phyloP scores from a whole-genome alignment of 2,329 filamentous ascomycete species.

The Atkinsonella hypoxylon region DNA sequence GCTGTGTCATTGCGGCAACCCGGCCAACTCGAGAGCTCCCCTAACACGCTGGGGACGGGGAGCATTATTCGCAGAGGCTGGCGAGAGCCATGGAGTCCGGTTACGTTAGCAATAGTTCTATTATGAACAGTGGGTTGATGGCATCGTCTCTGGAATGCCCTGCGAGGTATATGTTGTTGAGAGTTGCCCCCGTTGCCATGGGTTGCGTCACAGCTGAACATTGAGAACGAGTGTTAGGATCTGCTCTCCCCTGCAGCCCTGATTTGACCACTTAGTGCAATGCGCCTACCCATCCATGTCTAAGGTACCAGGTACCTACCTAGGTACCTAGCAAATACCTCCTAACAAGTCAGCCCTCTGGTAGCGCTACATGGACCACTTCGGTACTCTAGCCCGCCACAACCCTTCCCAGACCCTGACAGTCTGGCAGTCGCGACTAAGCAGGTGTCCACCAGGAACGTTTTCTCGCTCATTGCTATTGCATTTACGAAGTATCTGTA shows the following conservation, averaged over 20 bases:
- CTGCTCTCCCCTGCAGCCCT: too few species aligned
- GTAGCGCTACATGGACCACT: too few species aligned
- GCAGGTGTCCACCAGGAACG: background rate
- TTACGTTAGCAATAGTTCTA: background rate
- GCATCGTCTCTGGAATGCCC: background rate
- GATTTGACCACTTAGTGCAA: too few species aligned
- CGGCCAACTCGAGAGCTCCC: background rate
- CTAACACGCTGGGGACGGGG: background rate
- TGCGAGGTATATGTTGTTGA: too few species aligned
- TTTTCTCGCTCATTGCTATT: background rate
- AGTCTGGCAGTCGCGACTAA: background rate
- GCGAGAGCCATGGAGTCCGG: background rate
- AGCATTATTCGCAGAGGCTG: conserved; percentile 2
- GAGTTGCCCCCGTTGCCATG: background rate
- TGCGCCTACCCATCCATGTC: too few species aligned
- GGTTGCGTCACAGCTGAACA: background rate
- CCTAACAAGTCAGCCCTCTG: too few species aligned
- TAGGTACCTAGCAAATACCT: too few species aligned
- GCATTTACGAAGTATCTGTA: background rate
- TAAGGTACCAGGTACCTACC: background rate
- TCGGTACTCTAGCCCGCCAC: too few species aligned
- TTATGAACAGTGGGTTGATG: background rate
- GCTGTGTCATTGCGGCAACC: conserved; percentile 4
- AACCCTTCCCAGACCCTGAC: too few species aligned
- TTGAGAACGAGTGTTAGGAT: background rate